Evolutionary conservation across 139 green algal genomes (phyloP), one percentile per base, ranked within the genome.

Genomic region (Pseudopediastrum boryanum): DNA sequence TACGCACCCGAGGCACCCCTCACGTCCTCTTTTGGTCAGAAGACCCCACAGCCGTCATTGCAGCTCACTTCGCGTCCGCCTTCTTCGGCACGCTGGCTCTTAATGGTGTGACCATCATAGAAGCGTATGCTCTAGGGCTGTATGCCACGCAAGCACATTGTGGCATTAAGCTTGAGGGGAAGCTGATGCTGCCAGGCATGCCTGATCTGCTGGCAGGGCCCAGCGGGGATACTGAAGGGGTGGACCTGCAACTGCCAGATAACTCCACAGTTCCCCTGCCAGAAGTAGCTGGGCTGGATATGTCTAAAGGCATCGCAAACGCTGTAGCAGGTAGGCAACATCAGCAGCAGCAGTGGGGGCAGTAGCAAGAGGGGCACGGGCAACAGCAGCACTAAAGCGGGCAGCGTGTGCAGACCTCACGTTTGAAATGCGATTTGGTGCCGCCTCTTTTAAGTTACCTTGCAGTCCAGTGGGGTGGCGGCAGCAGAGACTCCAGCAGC

Each of bases 101-200:
- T 23, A 44, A 58, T 10, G 63, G 21, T 10, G 71, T 86, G 4
- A 86, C 77, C 0, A n/a, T 90, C 35, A 59, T 81, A 6, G 92
- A 94, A 83, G 91, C 93, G 4, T 96, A 93, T 78, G 87, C 88
- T 8, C 36, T 95, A 0, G 87, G 84, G 4, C 52, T 61, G 8
- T 82, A 90, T 48, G 42, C 85, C 2, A 63, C 51, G 29, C 68
- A 81, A 42, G 74, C 80, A 4, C 83, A 87, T 25, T 41, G 67
- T 3, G 59, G 66, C 27, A 54, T 67, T 38, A 70, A 78, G 16
- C 54, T 77, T 29, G 77, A 77, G 50, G 77, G 66, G 52, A 78
- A 83, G 67, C 54, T 76, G 41, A 73, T 48, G 8, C 62, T 76
- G 44, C 77, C 77, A 13, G 64, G 69, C 77, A 78, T 78, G 42